Conservation (phyloP, 1,284 basidiomycete species). For the Neotropicomus parvogracilis region DNA sequence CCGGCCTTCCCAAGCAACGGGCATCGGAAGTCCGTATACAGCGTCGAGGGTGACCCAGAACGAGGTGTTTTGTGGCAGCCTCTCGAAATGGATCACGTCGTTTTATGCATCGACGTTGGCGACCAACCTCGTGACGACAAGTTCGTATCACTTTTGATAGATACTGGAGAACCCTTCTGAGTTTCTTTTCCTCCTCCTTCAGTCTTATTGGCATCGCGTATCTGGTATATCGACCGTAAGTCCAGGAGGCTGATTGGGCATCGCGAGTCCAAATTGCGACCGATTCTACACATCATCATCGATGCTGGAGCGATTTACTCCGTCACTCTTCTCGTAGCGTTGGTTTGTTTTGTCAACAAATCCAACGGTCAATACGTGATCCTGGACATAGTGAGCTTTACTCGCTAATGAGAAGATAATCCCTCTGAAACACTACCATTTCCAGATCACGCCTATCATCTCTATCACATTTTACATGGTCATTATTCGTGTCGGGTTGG, state of each 20-base stretch:
- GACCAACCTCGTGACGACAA: slow-evolving; percentile 20
- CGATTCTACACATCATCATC: slow-evolving; percentile 22
- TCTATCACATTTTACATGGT: too few relatives aligned
- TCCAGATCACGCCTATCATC: too few relatives aligned
- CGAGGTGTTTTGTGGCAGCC: slow-evolving; percentile 12
- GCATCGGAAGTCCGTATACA: slow-evolving; percentile 11
- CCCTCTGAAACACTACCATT: too few relatives aligned
- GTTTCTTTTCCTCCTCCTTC: too few relatives aligned
- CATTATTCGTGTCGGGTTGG: too few relatives aligned
- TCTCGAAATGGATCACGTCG: slow-evolving; percentile 18
- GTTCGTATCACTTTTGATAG: slow-evolving; percentile 6
- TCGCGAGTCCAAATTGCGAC: slow-evolving; percentile 15
- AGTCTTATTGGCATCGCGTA: slow-evolving; percentile 24
- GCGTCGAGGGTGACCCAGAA: slow-evolving; percentile 1
- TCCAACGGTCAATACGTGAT: slow-evolving; percentile 20
- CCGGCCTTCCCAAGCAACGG: slow-evolving; percentile 13
- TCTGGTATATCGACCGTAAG: slow-evolving; percentile 24
- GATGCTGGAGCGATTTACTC: slow-evolving; percentile 28
- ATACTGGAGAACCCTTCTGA: too few relatives aligned
- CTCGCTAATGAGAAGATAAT: too few relatives aligned
- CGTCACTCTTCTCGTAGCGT: slow-evolving; percentile 12
- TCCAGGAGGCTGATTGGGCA: slow-evolving; percentile 1
- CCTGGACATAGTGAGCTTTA: slow-evolving; percentile 23
- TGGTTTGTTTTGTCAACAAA: slow-evolving; percentile 12
- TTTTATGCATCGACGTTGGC: slow-evolving; percentile 15